A percentile compares a stretch with the other conserved stretches of the same genome.
phyloP scores from a whole-genome alignment of 345 rosid genomes.

The Eucalyptus camaldulensis region DNA sequence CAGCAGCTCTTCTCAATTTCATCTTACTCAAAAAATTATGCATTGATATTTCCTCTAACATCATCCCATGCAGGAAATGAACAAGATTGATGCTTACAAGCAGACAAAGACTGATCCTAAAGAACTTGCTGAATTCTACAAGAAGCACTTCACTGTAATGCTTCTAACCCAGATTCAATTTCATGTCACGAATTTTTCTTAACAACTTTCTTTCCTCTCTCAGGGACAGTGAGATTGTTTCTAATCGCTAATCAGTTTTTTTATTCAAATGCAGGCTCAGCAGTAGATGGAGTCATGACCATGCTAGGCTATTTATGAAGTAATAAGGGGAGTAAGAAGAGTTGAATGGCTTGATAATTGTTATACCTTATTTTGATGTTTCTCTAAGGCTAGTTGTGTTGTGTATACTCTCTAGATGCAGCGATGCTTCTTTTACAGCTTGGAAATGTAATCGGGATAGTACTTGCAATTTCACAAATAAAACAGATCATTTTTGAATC shows the following conservation, averaged over 20 bases:
- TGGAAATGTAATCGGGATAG: too few species aligned
- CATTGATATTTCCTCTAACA: not conserved
- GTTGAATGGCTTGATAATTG: not conserved
- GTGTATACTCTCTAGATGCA: too few species aligned
- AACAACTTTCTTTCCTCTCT: not conserved
- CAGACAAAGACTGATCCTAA: slow-evolving; percentile 49
- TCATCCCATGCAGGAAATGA: slow-evolving; percentile 33
- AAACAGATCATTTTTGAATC: too few species aligned
- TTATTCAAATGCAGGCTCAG: not conserved
- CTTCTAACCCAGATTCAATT: not conserved
- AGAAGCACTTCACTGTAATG: slow-evolving; percentile 31
- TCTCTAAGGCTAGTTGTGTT: too few species aligned
- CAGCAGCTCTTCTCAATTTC: not conserved
- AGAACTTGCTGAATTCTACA: slow-evolving; percentile 26
- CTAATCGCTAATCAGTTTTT: not conserved
- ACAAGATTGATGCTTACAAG: slow-evolving; percentile 63
- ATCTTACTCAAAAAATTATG: not conserved
- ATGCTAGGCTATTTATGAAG: not conserved
- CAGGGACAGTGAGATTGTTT: not conserved
- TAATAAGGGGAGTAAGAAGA: not conserved
- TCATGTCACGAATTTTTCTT: too few species aligned
- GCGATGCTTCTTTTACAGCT: too few species aligned
- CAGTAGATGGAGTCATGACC: not conserved
- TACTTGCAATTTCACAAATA: too few species aligned
- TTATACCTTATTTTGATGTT: too few species aligned